Evolutionary conservation across 108 stramenopile genomes (phyloP).

Genomic region (Pseudonitzschia multistriata): DNA sequence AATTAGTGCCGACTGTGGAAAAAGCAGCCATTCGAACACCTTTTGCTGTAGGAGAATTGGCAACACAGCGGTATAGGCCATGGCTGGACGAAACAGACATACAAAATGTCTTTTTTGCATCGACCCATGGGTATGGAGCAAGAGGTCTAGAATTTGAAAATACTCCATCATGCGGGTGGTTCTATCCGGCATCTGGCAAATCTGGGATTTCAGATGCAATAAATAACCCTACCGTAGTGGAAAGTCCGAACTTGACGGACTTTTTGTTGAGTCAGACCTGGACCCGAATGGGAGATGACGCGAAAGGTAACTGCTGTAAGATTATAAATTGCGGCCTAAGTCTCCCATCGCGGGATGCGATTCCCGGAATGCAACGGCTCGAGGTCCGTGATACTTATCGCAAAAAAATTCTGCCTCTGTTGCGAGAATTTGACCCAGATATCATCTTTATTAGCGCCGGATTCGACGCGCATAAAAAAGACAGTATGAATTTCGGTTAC

Average conservation of each 20-base stretch:
- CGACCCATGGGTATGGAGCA: conserved; percentile 91
- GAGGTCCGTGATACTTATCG: conserved; percentile 86
- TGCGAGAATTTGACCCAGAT: conserved; percentile 93
- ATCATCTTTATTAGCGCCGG: conserved; percentile 97
- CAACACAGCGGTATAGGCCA: conserved; percentile 74
- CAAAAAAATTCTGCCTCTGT: conserved; percentile 72
- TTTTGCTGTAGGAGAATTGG: conserved; percentile 72
- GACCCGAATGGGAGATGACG: conserved; percentile 83
- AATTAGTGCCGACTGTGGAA: conserved; percentile 78
- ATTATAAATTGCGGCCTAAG: conserved; percentile 84
- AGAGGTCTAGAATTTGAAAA: conserved; percentile 62
- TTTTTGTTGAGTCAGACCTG: conserved; percentile 84
- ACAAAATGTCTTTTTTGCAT: conserved; percentile 90
- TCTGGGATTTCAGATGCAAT: conserved; percentile 61
- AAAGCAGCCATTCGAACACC: conserved; percentile 72
- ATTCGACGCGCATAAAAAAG: conserved; percentile 96
- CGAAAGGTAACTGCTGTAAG: conserved; percentile 74
- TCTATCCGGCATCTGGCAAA: conserved; percentile 87
- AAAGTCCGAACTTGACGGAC: conserved; percentile 68
- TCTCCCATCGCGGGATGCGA: conserved; percentile 64
- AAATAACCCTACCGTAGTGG: conserved; percentile 56
- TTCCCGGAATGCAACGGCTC: conserved; percentile 81
- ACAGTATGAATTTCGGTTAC: conserved; percentile 92
- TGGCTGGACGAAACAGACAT: conserved; percentile 91
- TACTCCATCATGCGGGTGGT: conserved; percentile 74